A percentile compares a stretch with the other conserved stretches of the same genome.
These are phyloP conservation scores for Naganishia onofrii DNA, from an alignment of 768 basidiomycete species.

Conservation along the genomic window DNA sequence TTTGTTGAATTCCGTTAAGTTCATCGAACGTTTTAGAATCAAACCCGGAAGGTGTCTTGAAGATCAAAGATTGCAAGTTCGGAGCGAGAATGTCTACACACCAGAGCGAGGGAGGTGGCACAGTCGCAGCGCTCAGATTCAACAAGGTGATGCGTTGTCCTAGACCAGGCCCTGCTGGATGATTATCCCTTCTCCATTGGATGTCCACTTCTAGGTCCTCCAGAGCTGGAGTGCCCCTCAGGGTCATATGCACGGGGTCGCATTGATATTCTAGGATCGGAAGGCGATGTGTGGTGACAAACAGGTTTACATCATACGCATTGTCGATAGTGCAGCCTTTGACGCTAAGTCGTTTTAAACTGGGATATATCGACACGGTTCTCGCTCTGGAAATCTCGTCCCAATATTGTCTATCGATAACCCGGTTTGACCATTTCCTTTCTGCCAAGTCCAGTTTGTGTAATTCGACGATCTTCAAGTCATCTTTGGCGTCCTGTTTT, in stretches of 20 bases:
- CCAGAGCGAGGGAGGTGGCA: neutral
- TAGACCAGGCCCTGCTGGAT: neutral
- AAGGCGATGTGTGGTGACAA: too few relatives aligned
- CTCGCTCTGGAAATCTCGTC: neutral
- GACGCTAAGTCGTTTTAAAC: neutral
- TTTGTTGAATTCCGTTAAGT: neutral
- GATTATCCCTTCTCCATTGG: neutral
- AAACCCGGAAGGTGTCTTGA: neutral
- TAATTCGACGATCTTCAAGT: neutral
- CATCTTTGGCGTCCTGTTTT: neutral
- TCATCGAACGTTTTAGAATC: neutral
- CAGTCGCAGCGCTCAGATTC: neutral
- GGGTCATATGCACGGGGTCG: neutral
- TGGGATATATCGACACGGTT: neutral
- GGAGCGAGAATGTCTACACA: neutral
- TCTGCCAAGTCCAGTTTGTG: too few relatives aligned
- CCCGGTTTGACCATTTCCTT: too few relatives aligned
- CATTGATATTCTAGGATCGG: neutral
- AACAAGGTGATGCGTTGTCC: neutral
- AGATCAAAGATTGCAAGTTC: neutral
- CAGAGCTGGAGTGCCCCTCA: neutral
- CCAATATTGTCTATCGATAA: neutral
- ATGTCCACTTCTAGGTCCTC: neutral
- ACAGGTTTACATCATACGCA: neutral
- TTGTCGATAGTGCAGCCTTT: neutral